Base-by-base conservation (phyloP, 306 rosid genomes). In the Astragalus glycyphyllos region DNA sequence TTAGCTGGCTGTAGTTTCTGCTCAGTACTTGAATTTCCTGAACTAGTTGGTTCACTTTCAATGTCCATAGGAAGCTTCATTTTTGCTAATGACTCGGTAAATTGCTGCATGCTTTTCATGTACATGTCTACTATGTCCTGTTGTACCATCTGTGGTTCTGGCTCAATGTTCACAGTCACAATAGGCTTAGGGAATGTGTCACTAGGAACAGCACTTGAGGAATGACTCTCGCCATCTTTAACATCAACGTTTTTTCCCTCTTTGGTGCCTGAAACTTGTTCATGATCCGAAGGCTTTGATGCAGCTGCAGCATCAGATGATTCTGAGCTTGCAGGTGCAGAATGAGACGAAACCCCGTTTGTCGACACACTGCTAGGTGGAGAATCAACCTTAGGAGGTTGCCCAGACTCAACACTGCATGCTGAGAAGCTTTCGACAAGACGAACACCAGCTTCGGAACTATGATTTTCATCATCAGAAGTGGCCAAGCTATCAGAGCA, bases 61-160 rank as follows among this genome's bases (percentile, higher is more conserved):
- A 87, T 68, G 85, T 94, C 99, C 88, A 95, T 69, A 34, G 99
- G 99, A 47, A 95, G 96, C 83, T 95, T 95, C 99, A 95, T 95
- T 65, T 95, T 95, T 5, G 99, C 99, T 79, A 95, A 68, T 62
- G 99, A 95, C 82, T 95, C 99, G 0, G 97, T 95, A 56, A 94
- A 89, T 69, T 94, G 98, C 75, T 94, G 99, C 99, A 94, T 91
- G 84, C 99, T 91, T 86, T 94, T 94, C 95, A 89, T 94, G 85
- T 91, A 90, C 95, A 89, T 89, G 81, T 94, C 96, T 51, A 94
- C 99, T 63, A 94, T 83, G 4, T 94, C 99, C 84, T 94, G 99
- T 78, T 94, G 99, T 73, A 91, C 96, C 67, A 91, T 81, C 26
- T 83, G 77, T 8, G 89, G 88, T 71, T 91, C 96, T 4, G 95